Evolutionary conservation across 2,329 filamentous ascomycete genomes (phyloP), one percentile per base, ranked within the genome.

Genomic region (Tolypocladium inflatum): DNA sequence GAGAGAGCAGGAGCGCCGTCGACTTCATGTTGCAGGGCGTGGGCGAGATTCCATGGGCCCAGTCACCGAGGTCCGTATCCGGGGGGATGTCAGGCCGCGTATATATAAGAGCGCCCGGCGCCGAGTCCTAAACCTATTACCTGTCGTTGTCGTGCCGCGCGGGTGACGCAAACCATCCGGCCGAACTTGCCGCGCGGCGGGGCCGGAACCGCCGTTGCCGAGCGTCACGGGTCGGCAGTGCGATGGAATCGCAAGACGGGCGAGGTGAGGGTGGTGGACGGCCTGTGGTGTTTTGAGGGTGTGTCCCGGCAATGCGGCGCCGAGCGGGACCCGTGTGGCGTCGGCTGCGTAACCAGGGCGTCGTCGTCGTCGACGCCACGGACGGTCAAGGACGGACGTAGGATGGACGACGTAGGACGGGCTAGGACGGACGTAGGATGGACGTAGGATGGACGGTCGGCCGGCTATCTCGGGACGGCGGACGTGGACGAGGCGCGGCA

Each of bases 1-100:
- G 39, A n/a, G 59, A 35, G 42, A 61, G 66, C 38, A 72, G 57
- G 53, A 71, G 50, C 58, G 64, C 65, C 55, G 64, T 61, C 4
- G 66, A 62, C 64, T 68, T 78, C 77, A 78, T 79, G 37, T 21
- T 69, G 60, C 50, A 38, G 56, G 9, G 30, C 21, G 17, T n/a
- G 11, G 37, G 33, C 11, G 37, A 19, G 21, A 4, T 48, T 11
- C 53, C 48, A 52, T 21, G 4, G 48, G 35, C 30, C 10, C 30
- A 17, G 26, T 26, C 21, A 41, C 13, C 23, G 23, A 7, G 13
- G 11, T 26, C 10, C 23, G 21, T 1, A 30, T 30, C 4, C 43
- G 4, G 26, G 15, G 15, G 26, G 30, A 33, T 4, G 23, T 13
- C 45, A 17, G 23, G 30, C 30, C 1, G 30, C 7, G 30, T 33